phyloP scores from a whole-genome alignment of 1,284 basidiomycete genomes.

The Sparassis latifolia region DNA sequence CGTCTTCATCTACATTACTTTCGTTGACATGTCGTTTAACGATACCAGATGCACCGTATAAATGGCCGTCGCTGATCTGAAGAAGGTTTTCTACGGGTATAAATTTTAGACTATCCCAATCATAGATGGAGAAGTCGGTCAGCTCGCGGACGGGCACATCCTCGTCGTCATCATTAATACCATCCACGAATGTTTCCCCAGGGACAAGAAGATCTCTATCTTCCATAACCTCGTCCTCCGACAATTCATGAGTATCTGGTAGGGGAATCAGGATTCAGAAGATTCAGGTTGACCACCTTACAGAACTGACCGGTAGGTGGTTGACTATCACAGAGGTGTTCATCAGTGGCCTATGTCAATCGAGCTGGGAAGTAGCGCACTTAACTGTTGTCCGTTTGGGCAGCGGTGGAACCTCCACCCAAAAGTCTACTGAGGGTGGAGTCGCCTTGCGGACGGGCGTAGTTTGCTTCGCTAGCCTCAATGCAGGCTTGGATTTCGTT shows the following conservation, averaged over 20 bases:
- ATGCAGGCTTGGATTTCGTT: no score
- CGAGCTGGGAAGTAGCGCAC: no score
- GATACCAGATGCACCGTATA: constrained; percentile 29
- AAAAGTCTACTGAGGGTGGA: no score
- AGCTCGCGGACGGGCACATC: constrained; percentile 48
- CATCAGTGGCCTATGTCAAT: no score
- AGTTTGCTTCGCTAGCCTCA: no score
- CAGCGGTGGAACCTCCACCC: no score
- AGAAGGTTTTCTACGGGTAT: constrained; percentile 33
- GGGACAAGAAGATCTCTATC: constrained; percentile 27
- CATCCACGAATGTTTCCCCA: constrained; percentile 30
- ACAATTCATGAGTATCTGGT: background rate
- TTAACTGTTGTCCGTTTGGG: no score
- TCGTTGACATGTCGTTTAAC: constrained; percentile 25
- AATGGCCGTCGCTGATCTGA: constrained; percentile 8
- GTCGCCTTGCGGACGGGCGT: no score
- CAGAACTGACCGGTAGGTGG: no score
- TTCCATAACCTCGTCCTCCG: constrained; percentile 29
- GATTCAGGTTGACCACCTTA: no score
- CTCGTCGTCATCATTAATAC: constrained; percentile 10
- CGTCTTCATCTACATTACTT: constrained; percentile 8
- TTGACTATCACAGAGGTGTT: no score
- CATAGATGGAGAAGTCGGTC: constrained; percentile 44
- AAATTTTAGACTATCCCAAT: constrained; percentile 27
- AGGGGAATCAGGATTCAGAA: no score